Evolutionary conservation across 306 rosid genomes (phyloP), one percentile per base, ranked within the genome.

Genomic region (Arachis stenosperma): DNA sequence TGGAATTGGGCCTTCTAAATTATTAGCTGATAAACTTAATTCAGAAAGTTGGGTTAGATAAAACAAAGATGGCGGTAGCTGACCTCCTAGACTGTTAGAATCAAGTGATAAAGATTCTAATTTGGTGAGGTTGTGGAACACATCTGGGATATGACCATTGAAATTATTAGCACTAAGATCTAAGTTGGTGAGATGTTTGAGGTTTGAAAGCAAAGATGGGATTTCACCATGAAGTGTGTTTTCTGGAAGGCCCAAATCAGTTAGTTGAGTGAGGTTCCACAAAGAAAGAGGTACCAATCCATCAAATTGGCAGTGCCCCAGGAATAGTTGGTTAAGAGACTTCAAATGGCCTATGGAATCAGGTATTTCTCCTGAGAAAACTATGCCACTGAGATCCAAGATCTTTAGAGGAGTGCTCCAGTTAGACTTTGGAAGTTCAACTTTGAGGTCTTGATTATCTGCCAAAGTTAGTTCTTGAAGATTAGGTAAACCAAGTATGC

Each of bases 181-280:
- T 13, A 65, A 73, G 5, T 0, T 6, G 11, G 74, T 43, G 22
- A 78, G 71, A 15, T 63, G 11, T 29, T 58, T n/a, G 1, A 77
- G 76, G n/a, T 78, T 56, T n/a, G 65, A 47, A 39, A 59, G 37
- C 3, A 30, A 47, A 42, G 83, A 61, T 7, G 75, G 8, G 76
- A 80, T 70, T 42, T 69, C 58, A 64, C 77, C 81, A 5, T 4
- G 41, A 65, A 81, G 0, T 1, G 57, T 63, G 37, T 75, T 80
- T 1, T 0, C 0, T n/a, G 3, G 0, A 3, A 81, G 81, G 44
- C 0, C 0, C 22, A 76, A 71, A 3, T 0, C 0, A 17, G 40
- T 64, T 0, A 76, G 41, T 42, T 73, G 51, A 48, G 76, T 75
- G 30, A 79, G 68, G 60, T 75, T 83, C 57, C 73, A 59, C 2